These are phyloP conservation scores for Ceratobasidium sp. DNA, from an alignment of 1,284 basidiomycete genomes.

Conservation along the genomic window DNA sequence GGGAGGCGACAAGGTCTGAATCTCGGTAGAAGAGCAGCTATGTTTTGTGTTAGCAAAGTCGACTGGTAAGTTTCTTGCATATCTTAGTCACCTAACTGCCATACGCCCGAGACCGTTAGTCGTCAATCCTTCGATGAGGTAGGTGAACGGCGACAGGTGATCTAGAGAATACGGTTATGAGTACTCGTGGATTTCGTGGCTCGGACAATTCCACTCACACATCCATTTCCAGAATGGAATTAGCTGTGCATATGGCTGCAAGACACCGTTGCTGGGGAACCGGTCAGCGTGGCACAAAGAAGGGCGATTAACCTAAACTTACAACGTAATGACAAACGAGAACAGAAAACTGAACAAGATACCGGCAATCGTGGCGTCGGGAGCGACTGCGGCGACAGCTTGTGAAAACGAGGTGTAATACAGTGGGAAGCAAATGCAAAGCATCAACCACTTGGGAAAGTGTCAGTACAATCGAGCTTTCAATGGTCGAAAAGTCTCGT, in stretches of 20 bases:
- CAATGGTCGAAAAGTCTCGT: too few species aligned
- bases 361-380: slow-evolving; percentile 72
- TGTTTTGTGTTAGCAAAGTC: slow-evolving; percentile 54
- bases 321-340: slow-evolving; percentile 72
- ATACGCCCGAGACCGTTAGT: slow-evolving; percentile 58
- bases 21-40: slow-evolving; percentile 74
- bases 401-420: slow-evolving; percentile 70
- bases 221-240: slow-evolving; percentile 85
- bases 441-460: slow-evolving; percentile 53
- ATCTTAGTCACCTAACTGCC: neutral
- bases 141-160: slow-evolving; percentile 78
- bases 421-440: slow-evolving; percentile 64
- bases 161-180: slow-evolving; percentile 50
- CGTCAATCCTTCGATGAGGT: slow-evolving; percentile 68
- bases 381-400: slow-evolving; percentile 72
- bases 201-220: slow-evolving; percentile 53
- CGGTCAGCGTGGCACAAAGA: slow-evolving; percentile 34
- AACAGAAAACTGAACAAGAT: slow-evolving; percentile 71
- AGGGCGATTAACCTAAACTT: slow-evolving; percentile 51
- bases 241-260: slow-evolving; percentile 70
- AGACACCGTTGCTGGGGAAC: slow-evolving; percentile 64
- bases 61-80: too few species aligned
- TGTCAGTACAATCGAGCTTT: slow-evolving; percentile 6
- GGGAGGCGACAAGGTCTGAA: slow-evolving; percentile 76
- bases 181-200: neutral